Conservation (phyloP, 2,329 filamentous ascomycete genomes). For the Sporothrix euskadiensis region DNA sequence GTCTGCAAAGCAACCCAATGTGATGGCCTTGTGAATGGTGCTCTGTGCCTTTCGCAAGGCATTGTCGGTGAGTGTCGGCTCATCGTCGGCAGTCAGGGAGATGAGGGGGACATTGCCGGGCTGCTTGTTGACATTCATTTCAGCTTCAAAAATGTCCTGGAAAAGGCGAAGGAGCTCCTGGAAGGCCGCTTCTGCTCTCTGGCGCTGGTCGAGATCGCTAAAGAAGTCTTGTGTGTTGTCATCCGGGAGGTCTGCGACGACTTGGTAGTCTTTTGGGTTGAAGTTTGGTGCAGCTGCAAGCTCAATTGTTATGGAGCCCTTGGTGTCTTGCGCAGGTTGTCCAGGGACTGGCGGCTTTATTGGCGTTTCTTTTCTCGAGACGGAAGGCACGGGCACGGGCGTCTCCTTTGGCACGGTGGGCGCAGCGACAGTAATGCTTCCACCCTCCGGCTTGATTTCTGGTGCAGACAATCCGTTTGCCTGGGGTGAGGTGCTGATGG, state of each 20-base stretch:
- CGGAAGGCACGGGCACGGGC: neutral
- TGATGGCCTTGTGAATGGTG: conserved; percentile 70
- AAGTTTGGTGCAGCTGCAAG: conserved; percentile 46
- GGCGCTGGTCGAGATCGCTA: conserved; percentile 72
- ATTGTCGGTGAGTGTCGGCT: conserved; percentile 64
- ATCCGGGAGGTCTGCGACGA: conserved; percentile 50
- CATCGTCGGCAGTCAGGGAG: conserved; percentile 57
- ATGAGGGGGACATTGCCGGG: conserved; percentile 57
- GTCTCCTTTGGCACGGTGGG: neutral
- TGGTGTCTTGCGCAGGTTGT: conserved; percentile 30
- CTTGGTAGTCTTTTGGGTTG: conserved; percentile 55
- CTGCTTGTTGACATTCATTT: conserved; percentile 64
- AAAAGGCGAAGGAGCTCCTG: conserved; percentile 69
- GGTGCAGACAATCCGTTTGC: conserved; percentile 19
- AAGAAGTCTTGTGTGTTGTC: conserved; percentile 59
- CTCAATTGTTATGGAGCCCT: conserved; percentile 50
- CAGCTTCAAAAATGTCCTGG: conserved; percentile 72
- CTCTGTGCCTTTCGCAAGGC: conserved; percentile 72
- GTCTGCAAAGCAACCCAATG: conserved; percentile 65
- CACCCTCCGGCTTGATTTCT: neutral
- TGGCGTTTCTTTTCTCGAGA: conserved; percentile 4
- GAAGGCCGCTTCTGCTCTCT: conserved; percentile 74
- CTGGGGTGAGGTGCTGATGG: neutral
- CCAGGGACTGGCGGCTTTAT: neutral
- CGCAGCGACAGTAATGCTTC: neutral